These are phyloP conservation scores for Phytomonas sp. DNA, from an alignment of 208 protist species.

Conservation along the genomic window DNA sequence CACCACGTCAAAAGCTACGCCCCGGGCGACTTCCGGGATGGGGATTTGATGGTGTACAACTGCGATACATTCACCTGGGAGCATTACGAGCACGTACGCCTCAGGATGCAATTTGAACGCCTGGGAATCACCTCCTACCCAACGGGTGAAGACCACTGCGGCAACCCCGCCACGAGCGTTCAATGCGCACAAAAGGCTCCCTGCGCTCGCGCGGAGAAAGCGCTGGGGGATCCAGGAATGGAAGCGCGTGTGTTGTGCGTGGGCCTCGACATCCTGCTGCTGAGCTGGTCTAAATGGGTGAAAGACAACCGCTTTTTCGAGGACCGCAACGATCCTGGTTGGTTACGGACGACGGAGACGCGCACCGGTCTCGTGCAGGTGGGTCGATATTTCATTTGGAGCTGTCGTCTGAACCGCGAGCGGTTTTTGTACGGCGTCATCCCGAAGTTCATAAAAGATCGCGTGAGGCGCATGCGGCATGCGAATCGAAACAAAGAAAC, in stretches of 20 bases:
- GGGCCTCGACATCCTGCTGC: constrained; percentile 30
- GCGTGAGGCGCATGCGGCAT: constrained; percentile 22
- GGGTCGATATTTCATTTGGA: constrained; percentile 55
- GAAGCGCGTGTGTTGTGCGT: constrained; percentile 26
- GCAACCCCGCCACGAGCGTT: constrained; percentile 7
- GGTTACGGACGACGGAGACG: constrained; percentile 22
- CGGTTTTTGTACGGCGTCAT: constrained; percentile 59
- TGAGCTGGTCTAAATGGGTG: constrained; percentile 49
- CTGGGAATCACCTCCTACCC: constrained; percentile 17
- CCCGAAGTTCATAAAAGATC: constrained; percentile 50
- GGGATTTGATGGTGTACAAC: constrained; percentile 50
- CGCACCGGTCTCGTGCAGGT: constrained; percentile 24
- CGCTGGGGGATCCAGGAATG: constrained; percentile 12
- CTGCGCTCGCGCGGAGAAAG: background rate
- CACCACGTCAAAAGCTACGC: constrained; percentile 36
- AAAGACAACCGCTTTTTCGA: constrained; percentile 43
- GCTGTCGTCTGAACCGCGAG: constrained; percentile 37
- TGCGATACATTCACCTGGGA: constrained; percentile 23
- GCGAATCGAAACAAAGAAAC: constrained; percentile 23
- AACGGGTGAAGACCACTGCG: constrained; percentile 13
- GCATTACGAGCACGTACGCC: constrained; percentile 40
- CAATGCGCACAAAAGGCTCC: background rate
- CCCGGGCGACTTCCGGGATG: constrained; percentile 38
- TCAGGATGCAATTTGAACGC: constrained; percentile 11
- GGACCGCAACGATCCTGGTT: constrained; percentile 32